A percentile compares a stretch with the other conserved stretches of the same genome.
phyloP scores from a whole-genome alignment of 768 basidiomycete genomes.

The Collybiopsis confluens region DNA sequence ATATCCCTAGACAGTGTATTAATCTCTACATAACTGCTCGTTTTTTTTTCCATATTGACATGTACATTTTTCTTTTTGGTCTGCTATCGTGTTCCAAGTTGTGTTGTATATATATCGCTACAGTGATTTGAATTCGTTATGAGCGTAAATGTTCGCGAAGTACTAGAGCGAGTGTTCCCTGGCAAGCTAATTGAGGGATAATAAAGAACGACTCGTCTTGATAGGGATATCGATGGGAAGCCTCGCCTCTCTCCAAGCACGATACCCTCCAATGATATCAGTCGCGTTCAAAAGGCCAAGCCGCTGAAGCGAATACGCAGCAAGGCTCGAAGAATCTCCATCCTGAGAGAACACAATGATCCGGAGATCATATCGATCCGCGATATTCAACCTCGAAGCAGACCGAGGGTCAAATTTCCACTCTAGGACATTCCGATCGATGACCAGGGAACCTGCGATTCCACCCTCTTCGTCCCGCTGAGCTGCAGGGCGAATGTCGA shows the following conservation, averaged over 20 bases:
- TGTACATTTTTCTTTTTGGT: too few relatives aligned
- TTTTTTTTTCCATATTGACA: too few relatives aligned
- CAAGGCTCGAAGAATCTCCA: constrained; percentile 68
- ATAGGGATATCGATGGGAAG: constrained; percentile 47
- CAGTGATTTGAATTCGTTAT: too few relatives aligned
- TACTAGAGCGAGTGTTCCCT: too few relatives aligned
- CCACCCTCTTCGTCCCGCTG: constrained; percentile 55
- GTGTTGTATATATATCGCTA: too few relatives aligned
- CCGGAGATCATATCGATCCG: constrained; percentile 69
- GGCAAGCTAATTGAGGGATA: too few relatives aligned
- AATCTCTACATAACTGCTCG: too few relatives aligned
- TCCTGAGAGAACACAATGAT: constrained; percentile 76
- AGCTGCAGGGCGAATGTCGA: constrained; percentile 69
- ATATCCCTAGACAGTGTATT: not conserved
- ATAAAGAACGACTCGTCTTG: not conserved
- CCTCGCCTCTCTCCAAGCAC: constrained; percentile 66
- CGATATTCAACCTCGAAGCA: constrained; percentile 55
- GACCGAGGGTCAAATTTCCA: constrained; percentile 77
- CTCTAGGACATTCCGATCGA: constrained; percentile 76
- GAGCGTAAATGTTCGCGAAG: too few relatives aligned
- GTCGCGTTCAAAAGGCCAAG: constrained; percentile 72
- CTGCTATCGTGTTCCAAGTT: too few relatives aligned
- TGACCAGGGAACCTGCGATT: constrained; percentile 64
- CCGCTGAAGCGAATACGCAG: constrained; percentile 64
- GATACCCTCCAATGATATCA: constrained; percentile 71